Evolutionary conservation across 306 rosid species (phyloP), one percentile per base, ranked within the genome.

Genomic region (Fagus crenata): DNA sequence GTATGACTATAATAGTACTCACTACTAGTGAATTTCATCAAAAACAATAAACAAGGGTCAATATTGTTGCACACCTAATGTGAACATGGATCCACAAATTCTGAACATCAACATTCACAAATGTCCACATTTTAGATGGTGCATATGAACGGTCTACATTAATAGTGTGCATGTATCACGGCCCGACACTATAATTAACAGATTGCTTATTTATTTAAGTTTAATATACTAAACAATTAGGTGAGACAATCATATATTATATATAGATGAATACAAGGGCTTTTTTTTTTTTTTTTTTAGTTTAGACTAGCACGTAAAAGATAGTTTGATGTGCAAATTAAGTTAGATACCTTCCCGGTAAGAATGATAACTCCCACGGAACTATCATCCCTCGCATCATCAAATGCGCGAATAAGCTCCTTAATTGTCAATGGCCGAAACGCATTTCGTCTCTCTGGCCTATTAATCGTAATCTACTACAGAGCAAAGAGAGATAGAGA

Each of bases 391-490:
- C 97, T 89, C 5, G 95, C 95, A 78, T 94, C 93, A 55, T 81
- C 77, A 69, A 94, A 94, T 40, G 97, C 95, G 1, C 89, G 85
- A 49, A 89, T 84, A 13, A 94, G 89, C 88, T 94, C 97, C 87
- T 90, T 92, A 49, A 92, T 76, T 2, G 98, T 94, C 58, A 76
- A 88, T 0, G 98, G 98, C 75, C 91, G 75, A 53, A 94, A 94
- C 1, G 97, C 97, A 76, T 94, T 94, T 81, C 96, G 86, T 58
- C 90, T 88, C 84, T 90, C 93, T 15, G 96, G 88, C 77, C 97
- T 84, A 68, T 92, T 92, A 42, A 87, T 92, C 33, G 82, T 90
- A 31, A 94, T 92, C 95, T 94, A 81, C 78, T 65, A 58, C 18
- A 74, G n/a, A 53, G 40, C 46, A 51, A 37, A 70, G 55, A 7